phyloP scores from a whole-genome alignment of 176 grass and related monocot genomes.

The Avena insularis region DNA sequence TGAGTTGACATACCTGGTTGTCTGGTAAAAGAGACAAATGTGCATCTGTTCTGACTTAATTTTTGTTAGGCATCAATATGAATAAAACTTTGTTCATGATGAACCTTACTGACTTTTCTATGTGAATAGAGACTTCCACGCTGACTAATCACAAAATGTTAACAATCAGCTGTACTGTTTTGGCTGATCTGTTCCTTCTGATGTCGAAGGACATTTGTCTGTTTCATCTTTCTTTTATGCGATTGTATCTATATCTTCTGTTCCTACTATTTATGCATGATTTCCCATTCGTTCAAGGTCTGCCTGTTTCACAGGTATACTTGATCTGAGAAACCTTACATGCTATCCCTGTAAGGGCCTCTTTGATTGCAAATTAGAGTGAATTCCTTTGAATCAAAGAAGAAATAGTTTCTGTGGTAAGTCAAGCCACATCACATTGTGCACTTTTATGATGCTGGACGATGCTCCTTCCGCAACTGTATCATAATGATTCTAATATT shows the following conservation, averaged over 20 bases:
- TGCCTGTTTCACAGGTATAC: not conserved
- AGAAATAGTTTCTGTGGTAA: not conserved
- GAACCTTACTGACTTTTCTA: slow-evolving; percentile 3
- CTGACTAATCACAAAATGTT: not conserved
- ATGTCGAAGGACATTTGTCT: not conserved
- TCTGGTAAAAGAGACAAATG: not conserved
- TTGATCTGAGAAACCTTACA: not conserved
- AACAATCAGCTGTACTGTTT: not conserved
- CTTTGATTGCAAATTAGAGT: too few species aligned
- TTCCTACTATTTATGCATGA: not conserved
- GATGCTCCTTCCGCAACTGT: not conserved
- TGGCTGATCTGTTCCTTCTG: not conserved
- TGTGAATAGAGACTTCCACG: not conserved
- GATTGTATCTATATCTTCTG: not conserved
- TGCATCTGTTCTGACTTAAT: not conserved
- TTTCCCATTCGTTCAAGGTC: not conserved
- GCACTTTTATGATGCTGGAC: not conserved
- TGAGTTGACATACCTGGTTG: not conserved
- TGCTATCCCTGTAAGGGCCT: not conserved
- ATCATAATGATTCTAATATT: not conserved
- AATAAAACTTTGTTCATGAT: not conserved
- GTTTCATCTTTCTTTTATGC: not conserved
- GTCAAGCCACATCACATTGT: not conserved
- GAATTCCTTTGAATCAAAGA: not conserved
- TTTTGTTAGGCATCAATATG: not conserved